Conservation (phyloP, 2,329 filamentous ascomycete species). For the Lachnellula arida region DNA sequence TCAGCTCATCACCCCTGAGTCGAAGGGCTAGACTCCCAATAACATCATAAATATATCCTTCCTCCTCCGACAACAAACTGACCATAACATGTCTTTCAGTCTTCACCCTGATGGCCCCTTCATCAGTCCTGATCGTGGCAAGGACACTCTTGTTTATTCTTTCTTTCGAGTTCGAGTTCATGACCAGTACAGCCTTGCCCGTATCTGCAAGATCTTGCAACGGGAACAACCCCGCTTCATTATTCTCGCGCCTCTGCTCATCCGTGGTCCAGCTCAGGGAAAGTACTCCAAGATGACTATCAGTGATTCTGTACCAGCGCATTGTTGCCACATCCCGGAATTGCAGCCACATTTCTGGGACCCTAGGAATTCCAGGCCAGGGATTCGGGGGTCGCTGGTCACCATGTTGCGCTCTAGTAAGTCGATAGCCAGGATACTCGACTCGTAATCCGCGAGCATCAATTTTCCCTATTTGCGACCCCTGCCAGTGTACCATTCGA, state of each 20-base stretch:
- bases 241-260: constrained; percentile 7
- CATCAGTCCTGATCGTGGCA: background rate
- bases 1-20: background rate
- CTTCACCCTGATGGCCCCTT: background rate
- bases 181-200: constrained; percentile 1
- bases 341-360: constrained; percentile 3
- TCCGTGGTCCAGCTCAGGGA: constrained; percentile 1
- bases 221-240: constrained; percentile 4
- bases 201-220: constrained; percentile 9
- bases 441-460: constrained; percentile 5
- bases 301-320: constrained; percentile 1
- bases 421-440: background rate
- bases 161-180: background rate
- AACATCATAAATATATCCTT: constrained; percentile 3
- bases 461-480: background rate
- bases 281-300: constrained; percentile 1
- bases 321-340: constrained; percentile 3
- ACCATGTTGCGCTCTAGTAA: background rate
- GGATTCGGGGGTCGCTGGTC: constrained; percentile 7
- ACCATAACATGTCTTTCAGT: background rate
- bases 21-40: constrained; percentile 1
- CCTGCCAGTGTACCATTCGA: background rate
- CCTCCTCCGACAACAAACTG: background rate
- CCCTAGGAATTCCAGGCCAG: constrained; percentile 7
- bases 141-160: background rate